Conservation (phyloP, 2,329 filamentous ascomycete genomes). For the Camillea tinctor region DNA sequence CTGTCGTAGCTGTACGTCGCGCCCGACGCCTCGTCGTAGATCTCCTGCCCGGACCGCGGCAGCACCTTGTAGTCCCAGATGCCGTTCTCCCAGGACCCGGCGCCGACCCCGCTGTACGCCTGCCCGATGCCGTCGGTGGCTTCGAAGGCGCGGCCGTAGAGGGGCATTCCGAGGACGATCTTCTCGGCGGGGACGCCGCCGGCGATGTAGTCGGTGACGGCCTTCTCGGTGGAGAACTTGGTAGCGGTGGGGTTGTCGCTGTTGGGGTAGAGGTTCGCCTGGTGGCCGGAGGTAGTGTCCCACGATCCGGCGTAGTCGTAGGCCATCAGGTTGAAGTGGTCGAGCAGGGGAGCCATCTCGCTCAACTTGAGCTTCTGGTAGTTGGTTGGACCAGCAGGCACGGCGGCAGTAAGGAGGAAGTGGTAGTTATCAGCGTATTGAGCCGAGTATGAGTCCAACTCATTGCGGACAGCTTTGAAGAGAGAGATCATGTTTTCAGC, state of each 20-base stretch:
- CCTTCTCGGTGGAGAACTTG: constrained; percentile 66
- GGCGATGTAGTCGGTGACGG: constrained; percentile 63
- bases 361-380: constrained; percentile 47
- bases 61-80: constrained; percentile 81
- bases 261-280: constrained; percentile 67
- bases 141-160: constrained; percentile 74
- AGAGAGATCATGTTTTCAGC: constrained; percentile 46
- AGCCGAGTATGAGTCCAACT: constrained; percentile 49
- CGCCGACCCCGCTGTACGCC: constrained; percentile 61
- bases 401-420: constrained; percentile 54
- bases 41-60: constrained; percentile 57
- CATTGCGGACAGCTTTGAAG: constrained; percentile 42
- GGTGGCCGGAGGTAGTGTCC: constrained; percentile 62
- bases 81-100: constrained; percentile 70
- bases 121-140: constrained; percentile 63
- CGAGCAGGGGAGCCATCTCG: constrained; percentile 46
- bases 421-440: constrained; percentile 45
- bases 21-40: constrained; percentile 55
- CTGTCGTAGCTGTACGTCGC: constrained; percentile 72
- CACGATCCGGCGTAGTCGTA: constrained; percentile 74
- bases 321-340: constrained; percentile 65
- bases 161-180: constrained; percentile 74
- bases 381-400: constrained; percentile 47
- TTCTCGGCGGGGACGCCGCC: constrained; percentile 63
- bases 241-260: constrained; percentile 55